Evolutionary conservation across 805 yeast genomes (phyloP), one percentile per base, ranked within the genome.

Genomic region (Metschnikowia amazonensis): DNA sequence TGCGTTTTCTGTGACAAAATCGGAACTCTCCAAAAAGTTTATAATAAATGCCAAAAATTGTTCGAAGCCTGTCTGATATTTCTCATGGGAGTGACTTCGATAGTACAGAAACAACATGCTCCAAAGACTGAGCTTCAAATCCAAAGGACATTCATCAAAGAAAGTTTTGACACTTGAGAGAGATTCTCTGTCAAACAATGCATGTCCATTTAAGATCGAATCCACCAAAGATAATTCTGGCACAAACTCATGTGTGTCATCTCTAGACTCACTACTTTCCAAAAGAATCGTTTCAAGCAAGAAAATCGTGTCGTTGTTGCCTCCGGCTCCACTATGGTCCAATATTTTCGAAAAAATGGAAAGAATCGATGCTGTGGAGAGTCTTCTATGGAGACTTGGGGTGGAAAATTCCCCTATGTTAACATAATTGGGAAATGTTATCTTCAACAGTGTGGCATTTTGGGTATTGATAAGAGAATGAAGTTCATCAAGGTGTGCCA

Each of bases 81-180:
- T 69, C 0, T 62, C 61, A 2, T 63, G 34, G 18, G 59, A 50
- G 13, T 52, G 55, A 7, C 56, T 59, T 18, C 57, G 59, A 54
- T 84, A 86, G 45, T 75, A 75, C 50, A 76, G 79, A 39, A 88
- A 72, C 14, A 90, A 66, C 20, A 84, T 73, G 27, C 78, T 79
- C 95, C 97, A 90, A 2, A 94, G 64, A 44, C 82, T 82, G 31
- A 89, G 65, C 45, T 78, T 79, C 59, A 89, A 74, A 18, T 79
- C 83, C 18, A 84, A 67, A 0, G 94, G 79, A 0, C 95, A 80
- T 10, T 68, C 70, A 2, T 70, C 64, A 13, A 94, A 68, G 57
- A 92, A 88, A 10, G 68, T 62, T 18, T 74, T 69, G 61, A 89
- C 81, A 6, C 89, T 81, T 5, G 42, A 23, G 6, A 69, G 53